These are phyloP conservation scores for Endoconidiophora polonica DNA, from an alignment of 2,329 filamentous ascomycete genomes.

Conservation along the genomic window DNA sequence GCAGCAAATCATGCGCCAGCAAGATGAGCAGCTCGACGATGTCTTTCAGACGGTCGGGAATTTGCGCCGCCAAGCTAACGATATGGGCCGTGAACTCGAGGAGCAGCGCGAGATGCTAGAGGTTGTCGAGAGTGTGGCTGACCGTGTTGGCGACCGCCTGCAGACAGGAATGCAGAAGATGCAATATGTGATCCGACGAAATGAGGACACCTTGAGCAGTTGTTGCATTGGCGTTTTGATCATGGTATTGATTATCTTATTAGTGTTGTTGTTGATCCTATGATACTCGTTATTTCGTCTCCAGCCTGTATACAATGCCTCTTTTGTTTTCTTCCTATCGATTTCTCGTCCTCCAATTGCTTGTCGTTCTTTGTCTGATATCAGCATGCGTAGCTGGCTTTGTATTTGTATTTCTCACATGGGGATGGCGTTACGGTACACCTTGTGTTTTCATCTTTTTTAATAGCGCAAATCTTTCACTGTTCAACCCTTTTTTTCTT, in stretches of 20 bases:
- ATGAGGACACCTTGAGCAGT: slow-evolving; percentile 76
- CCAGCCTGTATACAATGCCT: neutral
- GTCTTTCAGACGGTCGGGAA: slow-evolving; percentile 90
- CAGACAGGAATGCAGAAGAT: slow-evolving; percentile 78
- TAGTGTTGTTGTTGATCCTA: slow-evolving; percentile 58
- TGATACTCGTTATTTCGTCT: slow-evolving; percentile 18
- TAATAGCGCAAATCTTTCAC: neutral
- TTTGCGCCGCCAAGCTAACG: slow-evolving; percentile 73
- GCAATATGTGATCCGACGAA: slow-evolving; percentile 66
- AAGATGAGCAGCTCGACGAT: slow-evolving; percentile 82
- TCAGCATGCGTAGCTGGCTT: too few species aligned
- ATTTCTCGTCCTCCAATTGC: too few species aligned
- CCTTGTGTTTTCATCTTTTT: too few species aligned
- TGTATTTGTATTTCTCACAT: too few species aligned
- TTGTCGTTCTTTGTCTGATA: too few species aligned
- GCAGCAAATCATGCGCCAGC: slow-evolving; percentile 78
- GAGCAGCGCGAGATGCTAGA: slow-evolving; percentile 85
- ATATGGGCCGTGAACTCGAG: slow-evolving; percentile 91
- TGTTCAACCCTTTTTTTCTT: neutral
- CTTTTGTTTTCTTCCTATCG: neutral
- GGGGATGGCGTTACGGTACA: too few species aligned
- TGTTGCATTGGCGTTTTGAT: slow-evolving; percentile 86
- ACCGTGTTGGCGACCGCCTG: slow-evolving; percentile 73
- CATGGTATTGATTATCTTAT: slow-evolving; percentile 67
- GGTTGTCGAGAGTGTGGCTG: slow-evolving; percentile 66